phyloP scores from a whole-genome alignment of 2,329 filamentous ascomycete genomes.

The Pseudogymnoascus sp. region DNA sequence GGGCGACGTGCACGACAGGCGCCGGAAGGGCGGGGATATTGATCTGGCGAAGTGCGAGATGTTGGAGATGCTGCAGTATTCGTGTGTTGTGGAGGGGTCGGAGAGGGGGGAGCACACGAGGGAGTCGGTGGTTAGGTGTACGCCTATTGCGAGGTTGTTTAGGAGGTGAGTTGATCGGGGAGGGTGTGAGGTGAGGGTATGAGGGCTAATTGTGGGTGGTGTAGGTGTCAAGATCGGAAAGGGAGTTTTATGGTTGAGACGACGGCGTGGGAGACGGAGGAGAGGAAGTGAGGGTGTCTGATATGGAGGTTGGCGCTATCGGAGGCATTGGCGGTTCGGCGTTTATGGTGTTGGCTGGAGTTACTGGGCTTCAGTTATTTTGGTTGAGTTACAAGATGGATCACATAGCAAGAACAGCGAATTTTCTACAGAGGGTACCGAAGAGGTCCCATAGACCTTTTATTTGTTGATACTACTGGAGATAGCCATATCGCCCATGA shows the following conservation, averaged over 20 bases:
- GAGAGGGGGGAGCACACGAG: slow-evolving; percentile 23
- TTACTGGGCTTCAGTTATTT: neutral
- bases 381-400: neutral
- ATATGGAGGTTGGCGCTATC: neutral
- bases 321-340: neutral
- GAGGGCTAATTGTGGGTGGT: neutral
- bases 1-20: slow-evolving; percentile 28
- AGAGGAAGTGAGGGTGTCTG: neutral
- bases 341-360: neutral
- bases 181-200: slow-evolving; percentile 7
- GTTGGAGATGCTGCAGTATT: slow-evolving; percentile 52
- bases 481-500: neutral
- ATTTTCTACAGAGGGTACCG: neutral
- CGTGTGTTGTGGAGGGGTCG: slow-evolving; percentile 46
- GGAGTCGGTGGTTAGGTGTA: slow-evolving; percentile 45
- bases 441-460: neutral
- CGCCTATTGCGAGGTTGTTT: slow-evolving; percentile 51
- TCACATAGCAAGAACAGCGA: neutral
- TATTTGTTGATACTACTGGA: neutral
- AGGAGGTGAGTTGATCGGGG: slow-evolving; percentile 40
- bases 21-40: slow-evolving; percentile 45
- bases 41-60: slow-evolving; percentile 49
- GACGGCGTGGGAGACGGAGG: slow-evolving; percentile 47
- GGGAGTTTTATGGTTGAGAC: slow-evolving; percentile 55
- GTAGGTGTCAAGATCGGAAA: slow-evolving; percentile 50